Evolutionary conservation across 2,329 filamentous ascomycete genomes (phyloP), one percentile per base, ranked within the genome.

Genomic region (Beauveria sp.): DNA sequence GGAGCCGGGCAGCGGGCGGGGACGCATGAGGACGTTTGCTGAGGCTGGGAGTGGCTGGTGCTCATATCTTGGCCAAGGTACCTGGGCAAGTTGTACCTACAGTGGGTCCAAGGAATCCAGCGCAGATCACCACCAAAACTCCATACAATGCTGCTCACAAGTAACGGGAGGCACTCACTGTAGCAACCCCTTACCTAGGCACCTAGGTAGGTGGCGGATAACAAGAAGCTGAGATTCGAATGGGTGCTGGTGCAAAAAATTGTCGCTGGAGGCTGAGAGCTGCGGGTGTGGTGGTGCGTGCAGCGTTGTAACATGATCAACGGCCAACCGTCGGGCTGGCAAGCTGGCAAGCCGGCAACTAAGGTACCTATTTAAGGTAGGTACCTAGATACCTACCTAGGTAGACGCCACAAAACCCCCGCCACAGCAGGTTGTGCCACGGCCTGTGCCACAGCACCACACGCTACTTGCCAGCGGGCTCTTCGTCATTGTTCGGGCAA

Each of bases 341-440:
- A 38, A 14, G 30, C 30, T 34, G 34, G 34, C 34, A 38, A 38
- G 22, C 20, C 12, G 22, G 20, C 45, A 14, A 10, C 20, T 34
- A 47, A 16, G 12, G 22, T 47, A 38, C 34, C 34, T 38, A 30
- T 3, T 3, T 30, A 30, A 30, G 30, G 30, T 34, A 34, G 30
- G 9, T 28, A 28, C 7, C 7, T 28, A 28, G 5, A 24, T 24
- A 24, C 22, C 22, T 45, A 26, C 12, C 12, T 38, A 14, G 34
- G 30, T 34, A 10, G 28, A 34, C 20, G 45, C 22, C 45, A 47
- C 45, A 47, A 22, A 47, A 24, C 9, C 45, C 20, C 20, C 45
- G 20, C 45, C 45, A 46, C 34, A 38, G 34, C 20, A 46, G 45
- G 12, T 16, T 16, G 22, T 47, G 22, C 45, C 73, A 75, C 58